These are phyloP conservation scores for Brassica balearica DNA, from an alignment of 441 rosid genomes.

Conservation along the genomic window DNA sequence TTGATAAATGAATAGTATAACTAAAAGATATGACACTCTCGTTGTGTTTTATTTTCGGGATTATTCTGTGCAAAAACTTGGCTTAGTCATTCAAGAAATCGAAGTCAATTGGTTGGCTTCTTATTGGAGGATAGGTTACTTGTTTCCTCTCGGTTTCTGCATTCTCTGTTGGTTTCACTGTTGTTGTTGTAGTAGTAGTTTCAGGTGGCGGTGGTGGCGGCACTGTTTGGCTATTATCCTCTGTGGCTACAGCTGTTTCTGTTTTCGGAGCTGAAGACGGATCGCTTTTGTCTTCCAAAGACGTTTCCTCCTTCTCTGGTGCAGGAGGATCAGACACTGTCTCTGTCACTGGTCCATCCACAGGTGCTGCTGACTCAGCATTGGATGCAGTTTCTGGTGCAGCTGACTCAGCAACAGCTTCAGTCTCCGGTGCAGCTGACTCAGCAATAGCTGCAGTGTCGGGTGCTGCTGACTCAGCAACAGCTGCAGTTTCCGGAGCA, in stretches of 20 bases:
- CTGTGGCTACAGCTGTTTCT: constrained; percentile 27
- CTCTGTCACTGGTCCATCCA: constrained; percentile 32
- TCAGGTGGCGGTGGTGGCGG: constrained; percentile 24
- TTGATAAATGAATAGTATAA: constrained; percentile 16
- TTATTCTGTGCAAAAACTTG: constrained; percentile 24
- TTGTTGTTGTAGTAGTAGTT: constrained; percentile 11
- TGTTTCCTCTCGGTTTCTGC: constrained; percentile 32
- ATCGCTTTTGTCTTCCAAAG: constrained; percentile 31
- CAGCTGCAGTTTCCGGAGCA: neutral
- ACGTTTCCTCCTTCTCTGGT: constrained; percentile 20
- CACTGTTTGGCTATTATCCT: constrained; percentile 16
- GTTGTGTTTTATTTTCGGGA: constrained; percentile 11
- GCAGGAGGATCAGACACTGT: constrained; percentile 27
- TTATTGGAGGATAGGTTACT: constrained; percentile 36
- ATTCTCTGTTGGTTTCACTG: constrained; percentile 39
- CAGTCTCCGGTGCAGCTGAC: neutral
- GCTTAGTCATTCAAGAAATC: constrained; percentile 41
- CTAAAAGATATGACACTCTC: constrained; percentile 22
- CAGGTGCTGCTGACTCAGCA: neutral
- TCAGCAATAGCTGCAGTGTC: too few relatives aligned
- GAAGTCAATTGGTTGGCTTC: constrained; percentile 41
- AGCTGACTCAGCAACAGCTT: neutral
- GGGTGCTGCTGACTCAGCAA: neutral
- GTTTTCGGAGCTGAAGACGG: constrained; percentile 15
- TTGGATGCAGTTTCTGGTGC: neutral